phyloP scores from a whole-genome alignment of 1,139 yeast species.

The Blastobotrys malaysiensis region DNA sequence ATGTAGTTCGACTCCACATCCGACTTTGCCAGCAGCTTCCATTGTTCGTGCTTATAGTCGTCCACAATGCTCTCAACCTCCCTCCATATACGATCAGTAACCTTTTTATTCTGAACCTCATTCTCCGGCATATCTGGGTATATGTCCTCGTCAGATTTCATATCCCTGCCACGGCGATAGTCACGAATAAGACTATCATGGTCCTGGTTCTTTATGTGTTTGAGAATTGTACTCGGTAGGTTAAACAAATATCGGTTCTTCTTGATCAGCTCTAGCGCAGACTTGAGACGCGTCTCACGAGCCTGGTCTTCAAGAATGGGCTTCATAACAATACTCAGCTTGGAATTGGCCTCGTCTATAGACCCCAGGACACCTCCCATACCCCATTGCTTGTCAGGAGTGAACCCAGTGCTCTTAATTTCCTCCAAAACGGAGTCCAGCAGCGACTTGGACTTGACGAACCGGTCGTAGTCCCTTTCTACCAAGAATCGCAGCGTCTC shows the following conservation, averaged over 20 bases:
- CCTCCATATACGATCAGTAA: constrained; percentile 53
- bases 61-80: constrained; percentile 63
- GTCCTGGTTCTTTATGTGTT: constrained; percentile 53
- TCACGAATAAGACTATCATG: constrained; percentile 68
- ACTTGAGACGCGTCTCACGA: constrained; percentile 54
- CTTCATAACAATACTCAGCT: constrained; percentile 62
- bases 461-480: constrained; percentile 66
- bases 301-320: constrained; percentile 66
- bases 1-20: constrained; percentile 44
- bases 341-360: constrained; percentile 35
- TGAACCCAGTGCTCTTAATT: constrained; percentile 40
- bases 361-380: constrained; percentile 26
- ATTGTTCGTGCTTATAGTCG: constrained; percentile 56
- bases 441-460: constrained; percentile 68
- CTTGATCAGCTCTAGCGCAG: constrained; percentile 59
- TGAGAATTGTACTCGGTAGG: constrained; percentile 56
- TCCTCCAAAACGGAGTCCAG: constrained; percentile 54
- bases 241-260: constrained; percentile 62
- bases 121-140: constrained; percentile 29
- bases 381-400: constrained; percentile 36
- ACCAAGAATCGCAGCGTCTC: constrained; percentile 60
- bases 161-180: constrained; percentile 52
- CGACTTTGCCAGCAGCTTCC: constrained; percentile 51
- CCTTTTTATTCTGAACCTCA: constrained; percentile 27
- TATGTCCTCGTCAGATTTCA: constrained; percentile 28